Base-by-base conservation (phyloP, 179 eudicot genomes). In the Beta lomatogona region DNA sequence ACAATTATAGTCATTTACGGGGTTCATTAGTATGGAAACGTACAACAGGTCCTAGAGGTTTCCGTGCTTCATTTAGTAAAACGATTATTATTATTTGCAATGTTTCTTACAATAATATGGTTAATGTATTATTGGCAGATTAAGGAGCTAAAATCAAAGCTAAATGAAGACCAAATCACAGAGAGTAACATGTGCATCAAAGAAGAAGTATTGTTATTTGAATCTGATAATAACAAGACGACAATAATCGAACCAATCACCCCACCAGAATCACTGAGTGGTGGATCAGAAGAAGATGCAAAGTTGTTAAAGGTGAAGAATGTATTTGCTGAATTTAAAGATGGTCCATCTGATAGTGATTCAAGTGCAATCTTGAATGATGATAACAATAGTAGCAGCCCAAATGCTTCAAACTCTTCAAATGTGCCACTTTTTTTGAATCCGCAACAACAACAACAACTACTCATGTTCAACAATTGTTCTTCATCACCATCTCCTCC, bases 291-390 rank as follows among this genome's bases (percentile, higher is more conserved):
- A 19, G 86, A 88, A 4, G 86, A 82, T 55, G 86, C 74, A 25
- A 82, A 79, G 74, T 79, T 75, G 73, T 59, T 45, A 72, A 55
- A 70, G 16, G 45, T 70, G 55, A 82, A 76, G 57, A 78, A 61
- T 50, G 81, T 21, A 3, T 68, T 70, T 57, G 36, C 77, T 6
- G 90, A 91, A 52, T 80, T 90, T 83, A 91, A 87, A 83, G 94
- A 93, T 22, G 97, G 97, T 15, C 88, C 87, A 3, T 92, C 96
- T 0, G 97, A 93, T 10, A 94, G 98, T 25, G 94, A 93, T 57
- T 90, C 98, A 4, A 93, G 98, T n/a, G 96, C 94, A 7, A 90
- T 93, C 71, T 81, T 93, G 46, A 92, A 90, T 85, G 92, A 93
- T 41, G 96, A 88, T 58, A 80, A 75, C 16, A 82, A 79, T 69